A percentile compares a stretch with the other conserved stretches of the same genome.
These are phyloP conservation scores for Penicillium thymicola DNA, from an alignment of 2,329 filamentous ascomycete genomes.

Conservation along the genomic window DNA sequence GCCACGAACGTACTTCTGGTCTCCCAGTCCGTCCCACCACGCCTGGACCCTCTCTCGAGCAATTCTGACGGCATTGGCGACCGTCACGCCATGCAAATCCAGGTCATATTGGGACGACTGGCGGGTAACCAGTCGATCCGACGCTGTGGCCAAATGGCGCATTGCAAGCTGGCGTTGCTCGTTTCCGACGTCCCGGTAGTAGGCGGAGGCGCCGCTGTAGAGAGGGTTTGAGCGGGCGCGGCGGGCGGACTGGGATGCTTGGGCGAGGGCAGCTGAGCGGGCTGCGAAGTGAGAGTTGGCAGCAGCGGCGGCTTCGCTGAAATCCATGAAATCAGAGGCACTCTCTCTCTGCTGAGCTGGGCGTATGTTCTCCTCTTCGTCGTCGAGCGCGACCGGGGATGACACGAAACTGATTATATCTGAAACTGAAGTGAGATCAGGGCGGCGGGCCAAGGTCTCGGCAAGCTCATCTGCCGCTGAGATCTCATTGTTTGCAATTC, in stretches of 20 bases:
- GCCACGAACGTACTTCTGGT: conserved; percentile 54
- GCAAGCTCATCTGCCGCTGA: conserved; percentile 60
- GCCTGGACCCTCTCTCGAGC: conserved; percentile 61
- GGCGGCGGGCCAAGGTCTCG: conserved; percentile 48
- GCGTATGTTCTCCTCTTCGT: conserved; percentile 16
- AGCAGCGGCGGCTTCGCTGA: conserved; percentile 31
- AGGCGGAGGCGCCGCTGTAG: conserved; percentile 70
- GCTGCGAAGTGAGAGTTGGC: conserved; percentile 48
- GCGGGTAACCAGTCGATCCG: conserved; percentile 65
- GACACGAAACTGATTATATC: conserved; percentile 47
- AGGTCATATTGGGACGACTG: conserved; percentile 62
- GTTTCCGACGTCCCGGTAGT: conserved; percentile 69
- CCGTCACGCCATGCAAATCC: conserved; percentile 81
- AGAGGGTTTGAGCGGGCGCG: conserved; percentile 66
- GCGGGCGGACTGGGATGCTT: conserved; percentile 58
- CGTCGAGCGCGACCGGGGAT: conserved; percentile 22
- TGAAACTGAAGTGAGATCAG: conserved; percentile 26
- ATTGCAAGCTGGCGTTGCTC: conserved; percentile 60
- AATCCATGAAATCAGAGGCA: conserved; percentile 16
- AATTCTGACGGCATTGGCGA: conserved; percentile 77
- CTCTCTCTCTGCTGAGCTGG: background rate
- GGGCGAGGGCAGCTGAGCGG: conserved; percentile 51
- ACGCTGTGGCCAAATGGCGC: conserved; percentile 60
- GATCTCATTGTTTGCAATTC: conserved; percentile 56
- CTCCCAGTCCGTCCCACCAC: conserved; percentile 77